Conservation (phyloP, 1,284 basidiomycete species). For the Tylopilus sp. region DNA sequence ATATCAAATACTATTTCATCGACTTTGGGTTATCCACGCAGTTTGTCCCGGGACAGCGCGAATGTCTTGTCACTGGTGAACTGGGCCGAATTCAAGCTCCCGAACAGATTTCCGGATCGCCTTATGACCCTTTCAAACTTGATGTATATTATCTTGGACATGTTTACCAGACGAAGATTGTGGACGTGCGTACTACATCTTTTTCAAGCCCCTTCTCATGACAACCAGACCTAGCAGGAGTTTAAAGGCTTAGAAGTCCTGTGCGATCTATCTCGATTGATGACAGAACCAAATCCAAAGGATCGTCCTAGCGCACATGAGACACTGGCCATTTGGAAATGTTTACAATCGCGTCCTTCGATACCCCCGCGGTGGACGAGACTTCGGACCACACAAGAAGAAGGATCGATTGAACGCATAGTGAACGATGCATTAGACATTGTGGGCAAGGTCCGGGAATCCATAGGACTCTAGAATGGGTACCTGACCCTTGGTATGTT, state of each 20-base stretch:
- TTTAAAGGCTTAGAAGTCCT: constrained; percentile 8
- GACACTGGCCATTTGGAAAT: constrained; percentile 8
- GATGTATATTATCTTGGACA: constrained; percentile 21
- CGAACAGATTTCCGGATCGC: constrained; percentile 8
- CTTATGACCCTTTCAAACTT: constrained; percentile 23
- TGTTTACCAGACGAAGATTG: constrained; percentile 16
- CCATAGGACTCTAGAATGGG: constrained; percentile 7
- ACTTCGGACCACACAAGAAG: constrained; percentile 4
- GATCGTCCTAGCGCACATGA: constrained; percentile 11
- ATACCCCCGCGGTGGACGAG: constrained; percentile 9
- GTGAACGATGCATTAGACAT: constrained; percentile 13
- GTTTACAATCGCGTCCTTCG: background rate
- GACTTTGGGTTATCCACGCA: constrained; percentile 25
- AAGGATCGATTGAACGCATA: constrained; percentile 11
- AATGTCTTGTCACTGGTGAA: background rate
- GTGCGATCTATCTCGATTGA: constrained; percentile 5
- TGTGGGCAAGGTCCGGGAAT: constrained; percentile 11
- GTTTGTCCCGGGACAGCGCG: background rate
- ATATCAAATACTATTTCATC: constrained; percentile 29
- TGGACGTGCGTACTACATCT: constrained; percentile 5
- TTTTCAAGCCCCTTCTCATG: too few species aligned
- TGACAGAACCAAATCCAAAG: constrained; percentile 16
- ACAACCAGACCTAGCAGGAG: background rate
- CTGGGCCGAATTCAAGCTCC: constrained; percentile 13
- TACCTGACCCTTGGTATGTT: too few species aligned